phyloP scores from a whole-genome alignment of 1,139 yeast species.

The Candida sojae region DNA sequence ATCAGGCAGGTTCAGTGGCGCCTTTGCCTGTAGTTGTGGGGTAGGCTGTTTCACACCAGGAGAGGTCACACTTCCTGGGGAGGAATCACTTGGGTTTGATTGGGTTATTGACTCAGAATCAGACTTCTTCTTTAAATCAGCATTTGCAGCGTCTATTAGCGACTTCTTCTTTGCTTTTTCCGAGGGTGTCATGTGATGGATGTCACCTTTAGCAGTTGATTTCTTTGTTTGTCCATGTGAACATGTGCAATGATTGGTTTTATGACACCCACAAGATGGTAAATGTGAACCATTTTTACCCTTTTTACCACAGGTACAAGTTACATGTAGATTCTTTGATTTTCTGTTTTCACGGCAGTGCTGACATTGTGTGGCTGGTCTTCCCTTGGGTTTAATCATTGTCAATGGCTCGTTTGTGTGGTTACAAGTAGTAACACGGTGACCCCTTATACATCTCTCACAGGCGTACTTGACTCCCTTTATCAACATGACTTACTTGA shows the following conservation, averaged over 20 bases:
- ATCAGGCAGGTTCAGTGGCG: slow-evolving; percentile 2
- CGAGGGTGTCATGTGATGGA: slow-evolving; percentile 18
- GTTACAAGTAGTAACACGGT: slow-evolving; percentile 88
- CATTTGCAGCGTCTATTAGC: slow-evolving; percentile 24
- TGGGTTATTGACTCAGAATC: slow-evolving; percentile 5
- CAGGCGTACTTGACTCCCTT: slow-evolving; percentile 96
- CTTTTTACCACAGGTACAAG: slow-evolving; percentile 72
- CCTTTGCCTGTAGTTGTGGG: slow-evolving; percentile 5
- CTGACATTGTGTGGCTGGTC: slow-evolving; percentile 90
- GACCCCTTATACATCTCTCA: slow-evolving; percentile 94
- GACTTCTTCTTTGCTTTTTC: slow-evolving; percentile 33
- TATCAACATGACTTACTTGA: slow-evolving; percentile 67
- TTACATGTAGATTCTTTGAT: slow-evolving; percentile 65
- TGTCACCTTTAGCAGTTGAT: slow-evolving; percentile 14
- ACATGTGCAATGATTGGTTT: slow-evolving; percentile 62
- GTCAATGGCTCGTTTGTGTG: slow-evolving; percentile 90
- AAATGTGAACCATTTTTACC: slow-evolving; percentile 46
- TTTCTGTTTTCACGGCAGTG: slow-evolving; percentile 85
- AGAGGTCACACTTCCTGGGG: slow-evolving; percentile 11
- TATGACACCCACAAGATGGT: slow-evolving; percentile 58
- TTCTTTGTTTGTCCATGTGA: slow-evolving; percentile 30
- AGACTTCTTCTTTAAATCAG: slow-evolving; percentile 15
- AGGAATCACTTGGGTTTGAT: slow-evolving; percentile 9
- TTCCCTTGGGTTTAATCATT: slow-evolving; percentile 93
- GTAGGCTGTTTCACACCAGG: slow-evolving; percentile 3